These are phyloP conservation scores for Boletales sp. DNA, from an alignment of 768 basidiomycete species.

Conservation along the genomic window DNA sequence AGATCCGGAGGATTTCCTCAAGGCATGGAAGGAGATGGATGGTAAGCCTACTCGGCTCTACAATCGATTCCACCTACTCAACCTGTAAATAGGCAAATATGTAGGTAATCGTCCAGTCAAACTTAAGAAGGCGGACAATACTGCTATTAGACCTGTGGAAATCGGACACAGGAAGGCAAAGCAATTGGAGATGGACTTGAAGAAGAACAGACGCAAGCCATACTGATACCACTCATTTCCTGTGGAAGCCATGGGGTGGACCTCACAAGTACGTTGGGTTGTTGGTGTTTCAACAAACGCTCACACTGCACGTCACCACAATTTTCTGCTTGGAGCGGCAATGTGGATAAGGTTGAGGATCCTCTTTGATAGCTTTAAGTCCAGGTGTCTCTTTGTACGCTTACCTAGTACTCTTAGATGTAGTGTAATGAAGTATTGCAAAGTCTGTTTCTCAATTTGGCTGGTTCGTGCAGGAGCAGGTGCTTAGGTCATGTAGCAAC, in stretches of 20 bases:
- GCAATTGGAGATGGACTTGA: conserved; percentile 83
- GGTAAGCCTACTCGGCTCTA: conserved; percentile 46
- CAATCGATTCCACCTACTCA: conserved; percentile 1
- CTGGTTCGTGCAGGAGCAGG: too few relatives aligned
- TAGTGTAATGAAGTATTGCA: neutral
- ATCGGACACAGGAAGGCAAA: conserved; percentile 93
- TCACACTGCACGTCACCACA: conserved; percentile 15
- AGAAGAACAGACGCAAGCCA: conserved; percentile 86
- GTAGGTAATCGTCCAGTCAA: conserved; percentile 97
- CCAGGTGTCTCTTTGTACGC: neutral
- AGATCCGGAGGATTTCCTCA: conserved; percentile 97
- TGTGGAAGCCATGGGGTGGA: neutral
- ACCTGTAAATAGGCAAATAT: conserved; percentile 72
- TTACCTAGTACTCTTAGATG: conserved; percentile 3
- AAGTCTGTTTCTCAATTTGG: too few relatives aligned
- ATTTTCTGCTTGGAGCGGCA: conserved; percentile 1
- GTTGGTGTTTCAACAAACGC: conserved; percentile 20
- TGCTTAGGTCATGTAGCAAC: conserved; percentile 16
- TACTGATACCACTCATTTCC: conserved; percentile 44
- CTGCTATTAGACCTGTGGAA: conserved; percentile 83
- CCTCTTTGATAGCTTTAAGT: neutral
- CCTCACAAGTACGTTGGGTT: conserved; percentile 28
- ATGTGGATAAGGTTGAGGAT: conserved; percentile 8
- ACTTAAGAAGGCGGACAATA: conserved; percentile 89
- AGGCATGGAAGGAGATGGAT: conserved; percentile 99